phyloP scores from a whole-genome alignment of 2,329 filamentous ascomycete genomes.

The Catunica adiposa region DNA sequence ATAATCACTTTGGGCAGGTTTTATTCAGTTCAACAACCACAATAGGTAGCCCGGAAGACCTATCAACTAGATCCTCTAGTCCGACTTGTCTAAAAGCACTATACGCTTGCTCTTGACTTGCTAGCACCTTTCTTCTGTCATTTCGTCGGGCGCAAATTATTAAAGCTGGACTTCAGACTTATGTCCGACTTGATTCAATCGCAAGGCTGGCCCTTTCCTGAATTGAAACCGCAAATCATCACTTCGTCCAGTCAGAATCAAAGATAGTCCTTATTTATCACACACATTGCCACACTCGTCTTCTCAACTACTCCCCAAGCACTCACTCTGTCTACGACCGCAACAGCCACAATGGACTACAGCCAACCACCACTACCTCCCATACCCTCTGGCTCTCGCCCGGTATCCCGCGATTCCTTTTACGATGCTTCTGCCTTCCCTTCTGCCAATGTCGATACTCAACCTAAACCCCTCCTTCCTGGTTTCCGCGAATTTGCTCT shows the following conservation, averaged over 20 bases:
- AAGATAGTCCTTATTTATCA: too few species aligned
- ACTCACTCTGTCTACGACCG: not conserved
- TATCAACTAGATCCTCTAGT: too few species aligned
- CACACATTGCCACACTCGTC: not conserved
- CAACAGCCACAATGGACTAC: not conserved
- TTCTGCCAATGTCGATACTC: not conserved
- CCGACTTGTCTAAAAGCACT: too few species aligned
- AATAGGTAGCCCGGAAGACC: too few species aligned
- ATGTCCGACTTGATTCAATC: too few species aligned
- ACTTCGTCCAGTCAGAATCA: too few species aligned
- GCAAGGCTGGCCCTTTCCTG: not conserved
- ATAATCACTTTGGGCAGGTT: too few species aligned
- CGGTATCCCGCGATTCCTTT: not conserved
- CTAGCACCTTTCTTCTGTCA: too few species aligned
- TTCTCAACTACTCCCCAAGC: not conserved
- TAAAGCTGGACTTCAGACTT: too few species aligned
- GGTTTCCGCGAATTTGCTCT: constrained; percentile 10
- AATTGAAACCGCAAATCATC: not conserved
- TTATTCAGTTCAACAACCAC: too few species aligned
- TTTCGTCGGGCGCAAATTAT: too few species aligned
- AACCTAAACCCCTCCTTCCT: constrained; percentile 6
- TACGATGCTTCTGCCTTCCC: not conserved
- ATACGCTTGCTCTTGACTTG: too few species aligned
- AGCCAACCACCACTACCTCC: not conserved
- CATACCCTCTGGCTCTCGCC: not conserved